These are phyloP conservation scores for Kwoniella sp. DNA, from an alignment of 768 basidiomycete genomes.

Conservation along the genomic window DNA sequence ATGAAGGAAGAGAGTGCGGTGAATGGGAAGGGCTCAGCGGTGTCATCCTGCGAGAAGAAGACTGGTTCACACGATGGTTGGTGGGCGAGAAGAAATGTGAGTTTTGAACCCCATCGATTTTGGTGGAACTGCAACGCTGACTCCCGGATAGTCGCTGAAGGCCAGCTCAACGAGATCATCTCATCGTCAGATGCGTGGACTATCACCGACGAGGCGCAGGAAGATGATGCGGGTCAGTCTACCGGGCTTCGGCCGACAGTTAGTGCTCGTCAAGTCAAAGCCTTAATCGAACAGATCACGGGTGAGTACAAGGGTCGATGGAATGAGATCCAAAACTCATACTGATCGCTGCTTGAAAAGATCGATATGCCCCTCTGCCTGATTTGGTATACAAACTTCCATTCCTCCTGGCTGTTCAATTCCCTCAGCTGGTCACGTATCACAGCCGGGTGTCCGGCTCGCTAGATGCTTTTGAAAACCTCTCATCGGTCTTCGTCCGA, in stretches of 20 bases:
- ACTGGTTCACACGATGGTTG: slow-evolving; percentile 91
- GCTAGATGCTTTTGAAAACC: slow-evolving; percentile 86
- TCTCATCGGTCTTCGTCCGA: slow-evolving; percentile 80
- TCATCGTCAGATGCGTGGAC: slow-evolving; percentile 78
- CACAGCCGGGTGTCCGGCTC: slow-evolving; percentile 72
- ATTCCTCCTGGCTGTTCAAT: slow-evolving; percentile 78
- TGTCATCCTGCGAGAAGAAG: slow-evolving; percentile 70
- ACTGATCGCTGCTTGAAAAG: slow-evolving; percentile 51
- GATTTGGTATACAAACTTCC: slow-evolving; percentile 68
- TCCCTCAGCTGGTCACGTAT: slow-evolving; percentile 77
- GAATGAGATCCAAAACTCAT: not conserved
- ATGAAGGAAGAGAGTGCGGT: slow-evolving; percentile 12
- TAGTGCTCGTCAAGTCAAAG: slow-evolving; percentile 76
- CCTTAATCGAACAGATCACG: slow-evolving; percentile 85
- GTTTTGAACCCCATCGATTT: slow-evolving; percentile 46
- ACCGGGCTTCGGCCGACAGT: slow-evolving; percentile 65
- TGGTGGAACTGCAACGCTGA: too few relatives aligned
- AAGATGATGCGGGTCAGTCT: slow-evolving; percentile 50
- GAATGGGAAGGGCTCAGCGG: slow-evolving; percentile 76
- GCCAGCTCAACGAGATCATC: slow-evolving; percentile 80
- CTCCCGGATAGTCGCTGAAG: slow-evolving; percentile 67
- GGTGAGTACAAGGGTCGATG: slow-evolving; percentile 54
- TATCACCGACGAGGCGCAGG: slow-evolving; percentile 64
- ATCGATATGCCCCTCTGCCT: slow-evolving; percentile 87
- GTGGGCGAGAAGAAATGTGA: slow-evolving; percentile 81